Evolutionary conservation across 2,329 filamentous ascomycete species (phyloP).

Genomic region (Dothideomycetes sp.): DNA sequence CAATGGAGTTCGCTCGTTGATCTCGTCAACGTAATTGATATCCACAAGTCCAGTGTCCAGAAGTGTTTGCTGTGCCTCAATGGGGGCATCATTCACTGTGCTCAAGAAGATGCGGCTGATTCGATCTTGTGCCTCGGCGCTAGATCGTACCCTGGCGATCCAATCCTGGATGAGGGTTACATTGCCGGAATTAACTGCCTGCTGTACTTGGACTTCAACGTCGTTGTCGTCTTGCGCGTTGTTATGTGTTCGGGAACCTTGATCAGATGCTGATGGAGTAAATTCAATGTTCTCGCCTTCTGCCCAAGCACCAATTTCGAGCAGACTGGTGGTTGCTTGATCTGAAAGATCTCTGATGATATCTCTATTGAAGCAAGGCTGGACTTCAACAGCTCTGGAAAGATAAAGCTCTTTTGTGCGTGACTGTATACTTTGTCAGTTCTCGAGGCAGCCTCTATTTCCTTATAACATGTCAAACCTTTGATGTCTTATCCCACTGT

Average conservation of each 20-base stretch:
- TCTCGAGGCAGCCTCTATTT: neutral
- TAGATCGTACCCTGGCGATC: slow-evolving; percentile 56
- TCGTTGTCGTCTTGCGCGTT: slow-evolving; percentile 75
- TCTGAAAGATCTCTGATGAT: slow-evolving; percentile 96
- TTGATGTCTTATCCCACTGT: slow-evolving; percentile 97
- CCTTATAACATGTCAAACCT: slow-evolving; percentile 38
- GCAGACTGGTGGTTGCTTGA: slow-evolving; percentile 87
- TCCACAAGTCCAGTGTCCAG: slow-evolving; percentile 75
- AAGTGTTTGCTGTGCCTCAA: slow-evolving; percentile 63
- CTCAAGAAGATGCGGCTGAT: slow-evolving; percentile 84
- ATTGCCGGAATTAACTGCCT: slow-evolving; percentile 77
- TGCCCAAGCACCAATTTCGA: slow-evolving; percentile 92
- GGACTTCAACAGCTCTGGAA: slow-evolving; percentile 89
- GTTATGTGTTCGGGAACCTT: slow-evolving; percentile 20
- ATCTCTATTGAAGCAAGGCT: slow-evolving; percentile 95
- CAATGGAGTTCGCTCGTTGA: slow-evolving; percentile 92
- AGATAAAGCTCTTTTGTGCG: slow-evolving; percentile 97
- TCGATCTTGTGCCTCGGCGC: slow-evolving; percentile 57
- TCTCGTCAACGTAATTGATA: slow-evolving; percentile 89
- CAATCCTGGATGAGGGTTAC: slow-evolving; percentile 67
- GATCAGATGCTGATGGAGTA: slow-evolving; percentile 22
- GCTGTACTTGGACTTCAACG: slow-evolving; percentile 75
- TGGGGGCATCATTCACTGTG: slow-evolving; percentile 75
- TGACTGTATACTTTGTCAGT: slow-evolving; percentile 42
- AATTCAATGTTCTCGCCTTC: slow-evolving; percentile 87